Conservation (phyloP, 1,284 basidiomycete species). For the Heterobasidion irregulare region DNA sequence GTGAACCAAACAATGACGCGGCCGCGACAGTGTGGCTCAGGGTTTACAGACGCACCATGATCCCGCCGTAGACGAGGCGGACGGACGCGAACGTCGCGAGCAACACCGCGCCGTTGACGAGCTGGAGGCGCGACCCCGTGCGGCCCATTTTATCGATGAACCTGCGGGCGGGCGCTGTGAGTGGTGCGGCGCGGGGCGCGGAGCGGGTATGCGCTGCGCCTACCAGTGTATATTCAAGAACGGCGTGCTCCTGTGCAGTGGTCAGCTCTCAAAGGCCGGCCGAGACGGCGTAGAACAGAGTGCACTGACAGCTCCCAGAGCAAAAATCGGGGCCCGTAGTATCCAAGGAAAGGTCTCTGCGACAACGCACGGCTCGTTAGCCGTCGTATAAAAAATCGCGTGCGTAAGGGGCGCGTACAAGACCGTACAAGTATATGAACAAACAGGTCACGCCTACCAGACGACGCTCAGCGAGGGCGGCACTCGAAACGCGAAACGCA, state of each 20-base stretch:
- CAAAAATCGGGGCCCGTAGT: conserved; percentile 62
- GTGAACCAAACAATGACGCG: background rate
- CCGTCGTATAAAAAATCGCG: too few species aligned
- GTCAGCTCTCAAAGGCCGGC: conserved; percentile 5
- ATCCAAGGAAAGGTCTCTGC: conserved; percentile 67
- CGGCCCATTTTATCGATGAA: conserved; percentile 67
- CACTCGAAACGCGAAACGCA: background rate
- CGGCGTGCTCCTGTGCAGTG: conserved; percentile 52
- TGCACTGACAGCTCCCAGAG: conserved; percentile 63
- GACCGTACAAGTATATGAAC: conserved; percentile 48
- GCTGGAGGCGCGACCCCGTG: conserved; percentile 57
- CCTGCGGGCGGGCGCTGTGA: conserved; percentile 26
- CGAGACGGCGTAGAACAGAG: background rate
- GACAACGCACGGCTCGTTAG: background rate
- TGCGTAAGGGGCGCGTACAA: conserved; percentile 33
- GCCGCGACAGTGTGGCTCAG: background rate
- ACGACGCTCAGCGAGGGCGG: conserved; percentile 1
- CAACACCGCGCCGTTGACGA: conserved; percentile 60
- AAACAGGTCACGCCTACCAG: conserved; percentile 46
- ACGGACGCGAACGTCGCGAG: conserved; percentile 53
- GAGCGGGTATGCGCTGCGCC: conserved; percentile 4
- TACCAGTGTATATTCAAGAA: conserved; percentile 76
- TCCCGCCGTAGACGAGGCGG: conserved; percentile 58
- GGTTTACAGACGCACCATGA: conserved; percentile 35
- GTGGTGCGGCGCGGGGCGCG: too few species aligned